Evolutionary conservation across 2,329 filamentous ascomycete species (phyloP).

Genomic region (Penicillium sp.): DNA sequence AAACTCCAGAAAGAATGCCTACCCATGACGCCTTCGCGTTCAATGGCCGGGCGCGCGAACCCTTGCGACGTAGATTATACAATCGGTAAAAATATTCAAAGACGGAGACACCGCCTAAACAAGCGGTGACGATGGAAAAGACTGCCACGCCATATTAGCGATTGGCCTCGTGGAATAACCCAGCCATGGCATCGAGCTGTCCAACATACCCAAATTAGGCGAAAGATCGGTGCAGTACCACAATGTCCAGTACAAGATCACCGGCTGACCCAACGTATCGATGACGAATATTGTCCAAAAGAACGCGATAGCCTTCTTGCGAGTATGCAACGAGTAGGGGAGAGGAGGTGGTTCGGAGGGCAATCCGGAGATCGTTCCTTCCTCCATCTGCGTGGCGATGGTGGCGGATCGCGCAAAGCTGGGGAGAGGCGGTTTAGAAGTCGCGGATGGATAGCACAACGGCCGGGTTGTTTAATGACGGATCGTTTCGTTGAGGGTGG

Average conservation of each 20-base stretch:
- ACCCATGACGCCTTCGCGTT: slow-evolving; percentile 51
- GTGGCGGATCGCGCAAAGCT: slow-evolving; percentile 15
- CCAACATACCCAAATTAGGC: slow-evolving; percentile 45
- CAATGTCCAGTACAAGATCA: slow-evolving; percentile 63
- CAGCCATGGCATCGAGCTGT: not conserved
- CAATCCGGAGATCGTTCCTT: slow-evolving; percentile 29
- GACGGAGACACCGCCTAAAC: slow-evolving; percentile 47
- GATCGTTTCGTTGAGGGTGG: not conserved
- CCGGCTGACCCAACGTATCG: slow-evolving; percentile 62
- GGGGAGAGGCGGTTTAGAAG: slow-evolving; percentile 1
- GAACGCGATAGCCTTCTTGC: slow-evolving; percentile 59
- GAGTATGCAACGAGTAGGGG: slow-evolving; percentile 58
- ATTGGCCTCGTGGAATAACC: not conserved
- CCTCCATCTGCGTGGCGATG: slow-evolving; percentile 39
- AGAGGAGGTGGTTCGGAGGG: slow-evolving; percentile 52
- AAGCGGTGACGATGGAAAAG: slow-evolving; percentile 48
- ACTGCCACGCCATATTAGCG: slow-evolving; percentile 32
- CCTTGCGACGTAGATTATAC: slow-evolving; percentile 43
- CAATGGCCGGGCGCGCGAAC: slow-evolving; percentile 43
- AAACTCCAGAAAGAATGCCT: slow-evolving; percentile 10
- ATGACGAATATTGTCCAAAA: slow-evolving; percentile 65
- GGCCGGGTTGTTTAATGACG: not conserved
- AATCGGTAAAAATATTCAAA: slow-evolving; percentile 51
- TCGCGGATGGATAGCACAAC: not conserved
- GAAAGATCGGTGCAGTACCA: slow-evolving; percentile 60